Conservation (phyloP, 768 basidiomycete species). For the Cubamyces sp. region DNA sequence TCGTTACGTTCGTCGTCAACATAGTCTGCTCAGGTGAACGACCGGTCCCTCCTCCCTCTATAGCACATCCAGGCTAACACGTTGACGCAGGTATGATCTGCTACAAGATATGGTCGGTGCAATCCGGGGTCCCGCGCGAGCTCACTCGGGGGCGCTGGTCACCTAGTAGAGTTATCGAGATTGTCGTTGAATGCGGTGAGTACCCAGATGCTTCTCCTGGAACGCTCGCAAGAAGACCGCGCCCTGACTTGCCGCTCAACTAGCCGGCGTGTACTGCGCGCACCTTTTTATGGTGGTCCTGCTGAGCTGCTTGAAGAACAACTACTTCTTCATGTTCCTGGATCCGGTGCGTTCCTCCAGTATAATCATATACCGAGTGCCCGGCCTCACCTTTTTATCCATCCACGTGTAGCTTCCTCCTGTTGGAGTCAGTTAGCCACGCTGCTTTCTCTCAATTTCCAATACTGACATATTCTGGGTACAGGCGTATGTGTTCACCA, state of each 20-base stretch:
- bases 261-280: slow-evolving; percentile 15
- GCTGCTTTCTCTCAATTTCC: no score
- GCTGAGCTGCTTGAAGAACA: background rate
- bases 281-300: slow-evolving; percentile 11
- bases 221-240: no score
- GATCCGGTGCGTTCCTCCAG: slow-evolving; percentile 1
- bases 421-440: background rate
- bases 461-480: background rate
- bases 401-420: background rate
- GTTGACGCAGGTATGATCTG: slow-evolving; percentile 3
- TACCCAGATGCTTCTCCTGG: background rate
- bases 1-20: slow-evolving; percentile 17
- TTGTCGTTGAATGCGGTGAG: slow-evolving; percentile 14
- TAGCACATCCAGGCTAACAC: no score
- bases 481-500: slow-evolving; percentile 13
- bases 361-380: background rate
- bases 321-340: slow-evolving; percentile 12
- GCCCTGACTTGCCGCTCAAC: no score
- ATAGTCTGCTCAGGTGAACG: slow-evolving; percentile 7
- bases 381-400: no score
- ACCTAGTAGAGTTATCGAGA: slow-evolving; percentile 1
- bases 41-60: background rate
- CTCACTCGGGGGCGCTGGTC: background rate
- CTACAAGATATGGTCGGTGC: slow-evolving; percentile 8
- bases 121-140: background rate